Percentiles rank a stretch among this genome's conserved stretches.
Evolutionary conservation across 805 yeast genomes (phyloP).

Genomic region (Myxozyma sirexii): DNA sequence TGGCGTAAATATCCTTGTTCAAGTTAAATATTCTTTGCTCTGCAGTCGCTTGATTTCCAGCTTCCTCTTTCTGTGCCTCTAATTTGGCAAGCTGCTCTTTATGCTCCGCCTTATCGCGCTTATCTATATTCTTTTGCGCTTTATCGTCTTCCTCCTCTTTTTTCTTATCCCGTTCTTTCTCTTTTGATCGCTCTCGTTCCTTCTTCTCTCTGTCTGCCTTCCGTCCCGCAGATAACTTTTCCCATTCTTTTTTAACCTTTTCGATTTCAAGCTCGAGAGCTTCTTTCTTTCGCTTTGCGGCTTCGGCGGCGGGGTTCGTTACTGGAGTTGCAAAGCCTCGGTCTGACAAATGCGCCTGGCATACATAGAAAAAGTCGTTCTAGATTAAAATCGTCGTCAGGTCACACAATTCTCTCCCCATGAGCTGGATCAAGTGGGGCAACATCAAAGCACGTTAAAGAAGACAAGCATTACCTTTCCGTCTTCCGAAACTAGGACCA

Average conservation of each 20-base stretch:
- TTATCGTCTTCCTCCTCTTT: slow-evolving; percentile 26
- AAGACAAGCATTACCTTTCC: slow-evolving; percentile 42
- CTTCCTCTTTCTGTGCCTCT: slow-evolving; percentile 27
- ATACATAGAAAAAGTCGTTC: slow-evolving; percentile 57
- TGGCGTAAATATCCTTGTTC: slow-evolving; percentile 48
- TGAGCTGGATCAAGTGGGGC: not conserved
- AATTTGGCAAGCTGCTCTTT: slow-evolving; percentile 24
- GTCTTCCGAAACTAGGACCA: slow-evolving; percentile 53
- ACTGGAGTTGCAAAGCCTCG: slow-evolving; percentile 51
- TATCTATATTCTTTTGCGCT: slow-evolving; percentile 29
- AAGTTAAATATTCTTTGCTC: slow-evolving; percentile 49
- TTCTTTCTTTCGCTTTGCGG: slow-evolving; percentile 37
- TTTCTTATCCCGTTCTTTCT: slow-evolving; percentile 30
- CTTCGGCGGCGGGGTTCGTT: slow-evolving; percentile 46
- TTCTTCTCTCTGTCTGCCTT: slow-evolving; percentile 32
- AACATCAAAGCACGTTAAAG: not conserved
- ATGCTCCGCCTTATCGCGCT: slow-evolving; percentile 36
- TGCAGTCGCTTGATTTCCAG: slow-evolving; percentile 14
- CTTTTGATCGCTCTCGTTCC: slow-evolving; percentile 29
- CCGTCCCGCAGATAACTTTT: slow-evolving; percentile 32
- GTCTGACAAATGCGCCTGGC: slow-evolving; percentile 55
- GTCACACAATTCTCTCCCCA: not conserved
- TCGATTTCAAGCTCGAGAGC: slow-evolving; percentile 42
- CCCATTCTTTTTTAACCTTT: slow-evolving; percentile 42
- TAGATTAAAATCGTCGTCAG: slow-evolving; percentile 1